Evolutionary conservation across 768 basidiomycete species (phyloP).

Genomic region (Auricularia cornea): DNA sequence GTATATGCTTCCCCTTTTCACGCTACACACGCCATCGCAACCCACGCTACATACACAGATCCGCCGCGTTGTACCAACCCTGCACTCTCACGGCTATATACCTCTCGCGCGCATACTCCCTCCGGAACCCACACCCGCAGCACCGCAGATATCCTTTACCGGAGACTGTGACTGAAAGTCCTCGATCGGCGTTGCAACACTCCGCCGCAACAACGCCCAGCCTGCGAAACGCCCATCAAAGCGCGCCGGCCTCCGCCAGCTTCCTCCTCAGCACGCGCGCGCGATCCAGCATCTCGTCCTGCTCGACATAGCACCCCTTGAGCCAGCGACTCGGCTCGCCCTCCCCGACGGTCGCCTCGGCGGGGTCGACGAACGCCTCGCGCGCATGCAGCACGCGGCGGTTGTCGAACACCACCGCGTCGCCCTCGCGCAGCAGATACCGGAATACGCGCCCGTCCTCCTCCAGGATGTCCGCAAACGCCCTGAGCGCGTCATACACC

Average conservation of each 20-base stretch:
- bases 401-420: constrained; percentile 89
- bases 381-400: constrained; percentile 82
- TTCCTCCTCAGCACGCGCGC: constrained; percentile 6
- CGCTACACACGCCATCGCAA: too few relatives aligned
- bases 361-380: constrained; percentile 56
- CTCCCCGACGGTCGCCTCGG: constrained; percentile 21
- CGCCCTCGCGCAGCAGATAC: constrained; percentile 71
- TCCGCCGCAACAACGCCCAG: too few relatives aligned
- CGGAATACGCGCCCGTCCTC: constrained; percentile 42
- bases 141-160: too few relatives aligned
- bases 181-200: too few relatives aligned
- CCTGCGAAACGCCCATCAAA: too few relatives aligned
- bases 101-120: too few relatives aligned
- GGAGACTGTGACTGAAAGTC: too few relatives aligned
- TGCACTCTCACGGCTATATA: too few relatives aligned
- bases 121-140: too few relatives aligned
- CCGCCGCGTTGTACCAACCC: too few relatives aligned
- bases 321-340: constrained; percentile 70
- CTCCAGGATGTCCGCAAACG: constrained; percentile 54
- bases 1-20: too few relatives aligned
- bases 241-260: neutral
- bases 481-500: constrained; percentile 55
- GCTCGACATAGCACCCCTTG: constrained; percentile 59
- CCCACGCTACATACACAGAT: too few relatives aligned
- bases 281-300: constrained; percentile 46